These are phyloP conservation scores for Blastobotrys robertii DNA, from an alignment of 805 yeast genomes.

Conservation along the genomic window DNA sequence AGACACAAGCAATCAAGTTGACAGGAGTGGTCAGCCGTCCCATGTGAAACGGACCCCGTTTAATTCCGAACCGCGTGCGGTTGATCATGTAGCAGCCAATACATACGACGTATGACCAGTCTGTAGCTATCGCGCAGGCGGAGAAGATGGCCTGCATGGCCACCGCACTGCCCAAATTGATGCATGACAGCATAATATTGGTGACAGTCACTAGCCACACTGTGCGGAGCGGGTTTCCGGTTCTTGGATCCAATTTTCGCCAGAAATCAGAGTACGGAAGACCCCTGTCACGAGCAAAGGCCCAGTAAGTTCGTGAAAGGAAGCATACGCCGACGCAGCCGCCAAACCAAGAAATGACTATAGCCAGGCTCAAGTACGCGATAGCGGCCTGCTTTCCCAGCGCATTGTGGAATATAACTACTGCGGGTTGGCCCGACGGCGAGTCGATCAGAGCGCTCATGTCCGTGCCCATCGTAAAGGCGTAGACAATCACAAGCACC, in stretches of 20 bases:
- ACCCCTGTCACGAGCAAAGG: slow-evolving; percentile 75
- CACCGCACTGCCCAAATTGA: slow-evolving; percentile 57
- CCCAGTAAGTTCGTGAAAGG: slow-evolving; percentile 72
- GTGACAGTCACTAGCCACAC: slow-evolving; percentile 36
- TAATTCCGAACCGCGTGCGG: slow-evolving; percentile 7
- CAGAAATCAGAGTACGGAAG: slow-evolving; percentile 54
- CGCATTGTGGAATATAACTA: slow-evolving; percentile 56
- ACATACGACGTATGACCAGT: slow-evolving; percentile 73
- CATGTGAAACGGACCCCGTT: slow-evolving; percentile 6
- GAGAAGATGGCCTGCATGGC: slow-evolving; percentile 69
- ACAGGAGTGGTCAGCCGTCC: slow-evolving; percentile 6
- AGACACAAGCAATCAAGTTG: slow-evolving; percentile 14
- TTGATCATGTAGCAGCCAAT: slow-evolving; percentile 16
- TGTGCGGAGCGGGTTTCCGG: slow-evolving; percentile 59
- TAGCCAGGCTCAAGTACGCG: slow-evolving; percentile 34
- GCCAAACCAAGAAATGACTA: slow-evolving; percentile 56
- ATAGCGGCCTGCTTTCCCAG: slow-evolving; percentile 6
- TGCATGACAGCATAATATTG: slow-evolving; percentile 38
- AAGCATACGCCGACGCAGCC: slow-evolving; percentile 54
- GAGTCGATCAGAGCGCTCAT: slow-evolving; percentile 50
- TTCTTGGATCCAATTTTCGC: slow-evolving; percentile 51
- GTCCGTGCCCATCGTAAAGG: slow-evolving; percentile 32
- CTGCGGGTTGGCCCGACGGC: slow-evolving; percentile 73
- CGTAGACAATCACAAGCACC: slow-evolving; percentile 4
- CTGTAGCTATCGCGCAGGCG: slow-evolving; percentile 58